Conservation (phyloP, 495 filamentous ascomycete species). For the Gamarada debralockiae region DNA sequence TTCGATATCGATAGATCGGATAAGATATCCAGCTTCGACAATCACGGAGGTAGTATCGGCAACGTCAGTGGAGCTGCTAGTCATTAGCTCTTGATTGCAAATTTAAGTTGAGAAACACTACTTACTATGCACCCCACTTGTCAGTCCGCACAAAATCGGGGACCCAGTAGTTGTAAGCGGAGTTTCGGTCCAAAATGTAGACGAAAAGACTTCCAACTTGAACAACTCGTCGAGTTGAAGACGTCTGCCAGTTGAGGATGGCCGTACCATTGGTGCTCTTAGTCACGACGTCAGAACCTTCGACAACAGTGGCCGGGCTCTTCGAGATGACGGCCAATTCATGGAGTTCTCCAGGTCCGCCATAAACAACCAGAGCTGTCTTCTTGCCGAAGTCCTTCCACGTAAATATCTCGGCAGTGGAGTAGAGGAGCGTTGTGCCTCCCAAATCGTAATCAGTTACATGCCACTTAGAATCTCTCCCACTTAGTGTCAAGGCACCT, state of each 20-base stretch:
- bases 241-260: slow-evolving; percentile 55
- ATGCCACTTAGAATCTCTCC: slow-evolving; percentile 70
- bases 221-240: slow-evolving; percentile 47
- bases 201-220: slow-evolving; percentile 52
- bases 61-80: slow-evolving; percentile 35
- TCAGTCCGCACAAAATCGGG: slow-evolving; percentile 46
- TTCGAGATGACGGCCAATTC: slow-evolving; percentile 55
- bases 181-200: slow-evolving; percentile 60
- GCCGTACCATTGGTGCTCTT: slow-evolving; percentile 37
- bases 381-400: slow-evolving; percentile 58
- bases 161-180: slow-evolving; percentile 75
- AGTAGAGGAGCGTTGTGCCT: slow-evolving; percentile 64
- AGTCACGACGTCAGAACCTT: slow-evolving; percentile 45
- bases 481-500: slow-evolving; percentile 57
- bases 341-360: slow-evolving; percentile 64
- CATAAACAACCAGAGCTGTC: slow-evolving; percentile 67
- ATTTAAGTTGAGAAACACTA: not conserved
- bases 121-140: slow-evolving; percentile 27
- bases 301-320: slow-evolving; percentile 39
- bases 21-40: slow-evolving; percentile 71
- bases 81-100: not conserved
- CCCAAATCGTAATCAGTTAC: slow-evolving; percentile 70
- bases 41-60: slow-evolving; percentile 49
- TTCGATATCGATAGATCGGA: slow-evolving; percentile 55
- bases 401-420: slow-evolving; percentile 72